Conservation (phyloP, 345 rosid genomes). For the Dipteronia dyeriana region DNA sequence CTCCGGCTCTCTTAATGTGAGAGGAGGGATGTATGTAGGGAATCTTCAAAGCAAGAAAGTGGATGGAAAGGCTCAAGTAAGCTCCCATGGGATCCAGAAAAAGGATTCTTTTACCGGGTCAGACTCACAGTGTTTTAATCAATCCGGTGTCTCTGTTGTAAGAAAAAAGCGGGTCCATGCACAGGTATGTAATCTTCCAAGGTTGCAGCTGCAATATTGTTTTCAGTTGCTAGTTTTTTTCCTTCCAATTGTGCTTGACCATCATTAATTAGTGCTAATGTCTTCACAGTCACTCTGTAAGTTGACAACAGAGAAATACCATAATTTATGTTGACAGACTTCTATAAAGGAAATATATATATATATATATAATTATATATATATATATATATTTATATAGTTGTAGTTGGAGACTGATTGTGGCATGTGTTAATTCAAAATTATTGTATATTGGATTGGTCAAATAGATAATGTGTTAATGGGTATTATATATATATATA, state of each 20-base stretch:
- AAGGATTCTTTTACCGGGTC: slow-evolving; percentile 68
- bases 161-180: slow-evolving; percentile 89
- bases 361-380: neutral
- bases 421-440: neutral
- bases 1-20: slow-evolving; percentile 53
- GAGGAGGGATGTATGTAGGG: slow-evolving; percentile 64
- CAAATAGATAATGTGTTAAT: neutral
- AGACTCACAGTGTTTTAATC: slow-evolving; percentile 73
- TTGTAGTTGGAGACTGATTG: neutral
- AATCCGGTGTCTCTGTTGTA: slow-evolving; percentile 63
- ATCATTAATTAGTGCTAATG: neutral
- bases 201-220: neutral
- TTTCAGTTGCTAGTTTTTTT: neutral
- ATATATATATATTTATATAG: too few species aligned
- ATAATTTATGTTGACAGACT: neutral
- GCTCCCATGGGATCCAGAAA: slow-evolving; percentile 69
- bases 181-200: slow-evolving; percentile 59
- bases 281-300: neutral
- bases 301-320: neutral
- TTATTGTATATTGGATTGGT: neutral
- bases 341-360: neutral
- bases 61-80: slow-evolving; percentile 67
- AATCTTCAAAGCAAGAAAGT: slow-evolving; percentile 57
- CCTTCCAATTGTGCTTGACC: neutral
- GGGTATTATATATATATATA: neutral